These are phyloP conservation scores for Dendrobium huoshanense DNA, from an alignment of 106 monocot genomes.

Conservation along the genomic window DNA sequence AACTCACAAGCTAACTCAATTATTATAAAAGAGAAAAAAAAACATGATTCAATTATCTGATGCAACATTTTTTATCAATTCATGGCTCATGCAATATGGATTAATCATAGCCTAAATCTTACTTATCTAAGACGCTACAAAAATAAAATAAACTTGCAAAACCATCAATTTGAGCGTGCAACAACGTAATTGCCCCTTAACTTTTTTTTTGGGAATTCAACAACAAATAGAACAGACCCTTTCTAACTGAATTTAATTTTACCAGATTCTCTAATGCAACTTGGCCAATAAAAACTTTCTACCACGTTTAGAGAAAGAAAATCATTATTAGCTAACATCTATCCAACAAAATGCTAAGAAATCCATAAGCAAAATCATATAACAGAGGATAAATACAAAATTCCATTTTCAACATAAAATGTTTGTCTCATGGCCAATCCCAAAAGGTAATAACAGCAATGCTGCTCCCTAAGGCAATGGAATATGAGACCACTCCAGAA, in stretches of 20 bases:
- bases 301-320: not conserved
- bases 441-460: constrained; percentile 20
- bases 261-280: not conserved
- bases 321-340: not conserved
- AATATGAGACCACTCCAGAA: constrained; percentile 17
- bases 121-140: too few relatives aligned
- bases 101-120: too few relatives aligned
- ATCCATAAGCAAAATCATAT: not conserved
- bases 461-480: constrained; percentile 19
- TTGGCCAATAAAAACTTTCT: not conserved
- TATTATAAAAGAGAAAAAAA: not conserved
- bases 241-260: not conserved
- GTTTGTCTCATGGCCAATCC: constrained; percentile 32
- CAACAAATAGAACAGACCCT: not conserved
- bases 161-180: not conserved
- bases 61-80: not conserved
- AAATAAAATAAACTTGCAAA: not conserved
- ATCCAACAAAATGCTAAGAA: not conserved
- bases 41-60: not conserved
- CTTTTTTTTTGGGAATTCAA: not conserved
- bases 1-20: not conserved
- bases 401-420: constrained; percentile 7
- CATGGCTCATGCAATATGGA: too few relatives aligned
- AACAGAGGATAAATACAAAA: not conserved
- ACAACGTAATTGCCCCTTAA: not conserved